Evolutionary conservation across 345 rosid genomes (phyloP), one percentile per base, ranked within the genome.

Genomic region (Ceriops tagal): DNA sequence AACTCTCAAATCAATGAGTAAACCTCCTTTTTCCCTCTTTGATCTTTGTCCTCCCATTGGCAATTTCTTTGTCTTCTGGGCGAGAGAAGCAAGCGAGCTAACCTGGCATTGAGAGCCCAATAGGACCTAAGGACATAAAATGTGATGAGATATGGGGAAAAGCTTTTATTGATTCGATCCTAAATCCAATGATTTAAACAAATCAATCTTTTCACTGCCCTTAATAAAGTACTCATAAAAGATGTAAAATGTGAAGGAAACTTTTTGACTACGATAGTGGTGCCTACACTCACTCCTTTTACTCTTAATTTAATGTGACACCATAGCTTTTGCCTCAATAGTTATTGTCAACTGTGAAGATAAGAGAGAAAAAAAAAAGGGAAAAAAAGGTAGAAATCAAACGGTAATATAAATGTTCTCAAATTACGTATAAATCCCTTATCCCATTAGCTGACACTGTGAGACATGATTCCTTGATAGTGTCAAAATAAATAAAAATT

Each of bases 191-290:
- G 67, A 79, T 76, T 79, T 61, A 27, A 64, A 47, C 55, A 52
- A 26, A 71, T 47, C 51, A 16, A 31, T 26, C 51, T 59, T 27
- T 69, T 68, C 0, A 26, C 51, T 57, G 43, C 58, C 59, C 26
- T 24, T 24, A 56, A 64, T 58, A 67, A 69, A 71, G 71, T 37
- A 34, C 57, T 46, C 73, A 69, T 49, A 72, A 82, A 82, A 73
- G 75, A 37, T 58, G 66, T 52, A 68, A 71, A 78, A 82, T 78
- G 72, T 67, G 26, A 53, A 58, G 59, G 47, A 22, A 72, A 64
- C 83, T 82, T 82, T 43, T 82, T 82, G 86, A 79, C 86, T 72
- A 57, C 31, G 77, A 71, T 63, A 73, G 81, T 68, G 77, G 43
- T 57, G 55, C 43, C 2, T 6, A 8, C 26, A 43, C 55, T 37